phyloP scores from a whole-genome alignment of 345 rosid species.

The Aquilaria yunnanensis region DNA sequence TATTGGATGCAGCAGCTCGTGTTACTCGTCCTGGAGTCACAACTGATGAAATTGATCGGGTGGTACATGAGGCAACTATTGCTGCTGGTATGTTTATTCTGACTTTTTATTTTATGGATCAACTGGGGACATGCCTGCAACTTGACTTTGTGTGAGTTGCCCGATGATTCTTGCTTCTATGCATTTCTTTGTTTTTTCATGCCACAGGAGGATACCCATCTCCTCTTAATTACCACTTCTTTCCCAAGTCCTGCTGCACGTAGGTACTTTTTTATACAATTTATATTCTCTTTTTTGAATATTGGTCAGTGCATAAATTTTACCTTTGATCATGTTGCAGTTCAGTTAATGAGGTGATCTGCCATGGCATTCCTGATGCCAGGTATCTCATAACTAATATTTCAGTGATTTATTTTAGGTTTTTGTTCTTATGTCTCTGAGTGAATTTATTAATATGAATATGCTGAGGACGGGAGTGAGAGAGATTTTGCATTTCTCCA shows the following conservation, averaged over 20 bases:
- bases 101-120: neutral
- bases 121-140: neutral
- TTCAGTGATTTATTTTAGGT: neutral
- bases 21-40: constrained; percentile 77
- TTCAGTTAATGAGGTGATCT: constrained; percentile 95
- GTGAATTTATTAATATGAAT: neutral
- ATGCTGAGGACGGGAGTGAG: no score
- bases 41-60: constrained; percentile 94
- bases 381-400: constrained; percentile 35
- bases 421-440: no score
- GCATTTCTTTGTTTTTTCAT: neutral
- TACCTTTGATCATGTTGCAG: constrained; percentile 36
- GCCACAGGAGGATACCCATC: constrained; percentile 94
- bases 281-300: constrained; percentile 4
- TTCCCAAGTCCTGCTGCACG: constrained; percentile 99
- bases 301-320: constrained; percentile 9
- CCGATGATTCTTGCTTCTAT: neutral
- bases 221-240: constrained; percentile 91
- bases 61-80: constrained; percentile 85
- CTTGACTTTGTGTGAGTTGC: no score
- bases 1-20: constrained; percentile 86
- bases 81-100: constrained; percentile 51
- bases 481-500: neutral
- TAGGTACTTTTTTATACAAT: constrained; percentile 51
- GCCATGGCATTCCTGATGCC: constrained; percentile 99